Evolutionary conservation across 1,139 yeast genomes (phyloP).

Genomic region (Yamadazyma diddensiae): DNA sequence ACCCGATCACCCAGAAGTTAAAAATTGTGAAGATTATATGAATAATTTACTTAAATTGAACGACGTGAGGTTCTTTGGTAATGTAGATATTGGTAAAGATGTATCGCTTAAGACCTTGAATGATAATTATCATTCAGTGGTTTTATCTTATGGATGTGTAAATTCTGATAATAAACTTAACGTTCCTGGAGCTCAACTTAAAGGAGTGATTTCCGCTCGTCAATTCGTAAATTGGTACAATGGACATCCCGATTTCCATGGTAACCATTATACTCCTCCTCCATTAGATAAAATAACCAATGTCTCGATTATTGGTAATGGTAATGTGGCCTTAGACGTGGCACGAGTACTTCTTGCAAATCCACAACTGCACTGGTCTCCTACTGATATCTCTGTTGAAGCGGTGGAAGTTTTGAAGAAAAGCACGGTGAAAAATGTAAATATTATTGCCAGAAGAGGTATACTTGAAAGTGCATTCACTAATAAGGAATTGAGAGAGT

Average conservation of each 20-base stretch:
- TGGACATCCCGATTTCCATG: constrained; percentile 66
- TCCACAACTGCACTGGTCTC: constrained; percentile 50
- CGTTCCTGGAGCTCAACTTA: constrained; percentile 58
- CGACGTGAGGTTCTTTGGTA: constrained; percentile 68
- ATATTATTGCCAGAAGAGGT: constrained; percentile 84
- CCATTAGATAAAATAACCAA: constrained; percentile 57
- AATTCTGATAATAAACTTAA: constrained; percentile 53
- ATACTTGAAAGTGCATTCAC: constrained; percentile 83
- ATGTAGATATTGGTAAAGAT: constrained; percentile 62
- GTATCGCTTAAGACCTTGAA: constrained; percentile 48
- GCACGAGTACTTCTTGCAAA: constrained; percentile 74
- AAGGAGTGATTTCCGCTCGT: constrained; percentile 79
- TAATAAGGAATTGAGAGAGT: constrained; percentile 86
- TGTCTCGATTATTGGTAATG: constrained; percentile 90
- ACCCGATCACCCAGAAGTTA: constrained; percentile 98
- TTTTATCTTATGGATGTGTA: constrained; percentile 82
- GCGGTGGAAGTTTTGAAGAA: constrained; percentile 55
- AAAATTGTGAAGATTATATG: constrained; percentile 81
- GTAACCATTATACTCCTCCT: constrained; percentile 38
- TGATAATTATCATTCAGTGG: constrained; percentile 63
- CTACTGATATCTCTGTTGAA: constrained; percentile 69
- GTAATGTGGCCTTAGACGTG: constrained; percentile 94
- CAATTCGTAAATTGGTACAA: constrained; percentile 96
- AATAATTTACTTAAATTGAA: constrained; percentile 47
- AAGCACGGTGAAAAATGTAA: constrained; percentile 59